Percentiles rank a stretch among this genome's conserved stretches.
These are phyloP conservation scores for Schizothecium vesticola DNA, from an alignment of 495 filamentous ascomycete genomes.

Conservation along the genomic window DNA sequence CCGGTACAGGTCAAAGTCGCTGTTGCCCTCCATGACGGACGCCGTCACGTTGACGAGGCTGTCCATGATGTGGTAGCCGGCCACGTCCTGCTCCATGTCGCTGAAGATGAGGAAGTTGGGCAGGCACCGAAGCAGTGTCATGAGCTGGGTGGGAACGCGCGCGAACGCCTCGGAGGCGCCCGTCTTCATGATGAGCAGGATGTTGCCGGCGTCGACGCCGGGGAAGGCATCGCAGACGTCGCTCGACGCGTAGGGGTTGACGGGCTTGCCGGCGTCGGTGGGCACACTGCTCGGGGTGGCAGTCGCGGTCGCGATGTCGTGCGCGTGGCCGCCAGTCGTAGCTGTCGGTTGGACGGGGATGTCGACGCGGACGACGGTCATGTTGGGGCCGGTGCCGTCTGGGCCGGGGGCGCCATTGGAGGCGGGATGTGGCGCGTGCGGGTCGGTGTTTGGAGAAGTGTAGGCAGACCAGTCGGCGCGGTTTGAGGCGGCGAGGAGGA, in stretches of 20 bases:
- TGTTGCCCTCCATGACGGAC: slow-evolving; percentile 28
- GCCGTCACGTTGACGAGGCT: slow-evolving; percentile 44
- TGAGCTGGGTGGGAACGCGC: slow-evolving; percentile 50
- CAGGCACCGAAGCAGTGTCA: slow-evolving; percentile 47
- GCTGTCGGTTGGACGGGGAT: slow-evolving; percentile 1
- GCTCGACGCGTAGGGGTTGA: slow-evolving; percentile 8
- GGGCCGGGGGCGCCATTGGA: not conserved
- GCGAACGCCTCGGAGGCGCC: slow-evolving; percentile 50
- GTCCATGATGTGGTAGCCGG: slow-evolving; percentile 46
- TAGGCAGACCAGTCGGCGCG: slow-evolving; percentile 24
- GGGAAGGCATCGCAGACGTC: slow-evolving; percentile 33
- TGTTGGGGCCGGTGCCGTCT: not conserved
- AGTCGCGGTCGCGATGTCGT: not conserved
- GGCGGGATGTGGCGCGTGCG: slow-evolving; percentile 20
- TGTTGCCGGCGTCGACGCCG: slow-evolving; percentile 24
- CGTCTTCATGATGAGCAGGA: slow-evolving; percentile 52
- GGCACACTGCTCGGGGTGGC: not conserved
- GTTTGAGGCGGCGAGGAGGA: slow-evolving; percentile 26
- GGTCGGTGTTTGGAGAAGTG: slow-evolving; percentile 14
- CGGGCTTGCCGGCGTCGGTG: not conserved
- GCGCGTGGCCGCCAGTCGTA: not conserved
- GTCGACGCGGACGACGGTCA: not conserved
- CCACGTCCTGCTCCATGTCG: slow-evolving; percentile 49
- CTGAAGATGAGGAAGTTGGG: slow-evolving; percentile 54
- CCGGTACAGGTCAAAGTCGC: slow-evolving; percentile 53